A percentile compares a stretch with the other conserved stretches of the same genome.
Conservation (phyloP, 2,329 filamentous ascomycete species). For the Uncinocarpus reesii region DNA sequence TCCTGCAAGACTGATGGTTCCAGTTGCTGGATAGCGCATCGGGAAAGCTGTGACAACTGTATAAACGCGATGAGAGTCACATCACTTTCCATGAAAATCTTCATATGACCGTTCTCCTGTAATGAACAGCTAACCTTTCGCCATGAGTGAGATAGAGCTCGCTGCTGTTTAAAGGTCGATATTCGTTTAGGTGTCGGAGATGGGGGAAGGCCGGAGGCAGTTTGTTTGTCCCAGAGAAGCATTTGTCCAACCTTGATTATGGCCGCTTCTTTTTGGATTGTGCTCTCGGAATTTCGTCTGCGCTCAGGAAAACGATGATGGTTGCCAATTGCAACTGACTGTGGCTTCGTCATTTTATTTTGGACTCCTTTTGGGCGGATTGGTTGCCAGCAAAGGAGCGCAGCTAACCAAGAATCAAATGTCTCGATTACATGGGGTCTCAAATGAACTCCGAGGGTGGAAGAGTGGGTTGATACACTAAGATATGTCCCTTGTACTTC, state of each 20-base stretch:
- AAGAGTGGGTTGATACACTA: conserved; percentile 41
- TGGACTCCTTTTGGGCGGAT: conserved; percentile 42
- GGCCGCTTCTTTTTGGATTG: conserved; percentile 56
- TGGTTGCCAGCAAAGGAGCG: conserved; percentile 44
- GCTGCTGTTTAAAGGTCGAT: conserved; percentile 47
- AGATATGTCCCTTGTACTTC: conserved; percentile 39
- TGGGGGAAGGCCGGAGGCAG: conserved; percentile 30
- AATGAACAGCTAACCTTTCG: conserved; percentile 82
- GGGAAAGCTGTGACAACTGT: conserved; percentile 76
- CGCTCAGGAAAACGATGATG: conserved; percentile 35
- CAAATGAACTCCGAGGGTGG: conserved; percentile 39
- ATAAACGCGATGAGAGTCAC: conserved; percentile 69
- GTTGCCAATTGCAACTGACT: conserved; percentile 36
- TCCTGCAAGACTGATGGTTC: conserved; percentile 85
- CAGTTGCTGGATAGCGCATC: conserved; percentile 81
- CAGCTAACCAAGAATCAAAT: conserved; percentile 44
- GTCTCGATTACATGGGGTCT: conserved; percentile 42
- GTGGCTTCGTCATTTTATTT: conserved; percentile 43
- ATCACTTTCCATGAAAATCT: conserved; percentile 78
- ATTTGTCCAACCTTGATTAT: conserved; percentile 95
- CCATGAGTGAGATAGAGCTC: conserved; percentile 58
- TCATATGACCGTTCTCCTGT: conserved; percentile 89
- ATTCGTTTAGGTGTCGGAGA: conserved; percentile 33
- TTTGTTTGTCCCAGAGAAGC: conserved; percentile 78
- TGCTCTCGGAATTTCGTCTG: conserved; percentile 39